Evolutionary conservation across 2,329 filamentous ascomycete genomes (phyloP), one percentile per base, ranked within the genome.

Genomic region (Diatrype stigma): DNA sequence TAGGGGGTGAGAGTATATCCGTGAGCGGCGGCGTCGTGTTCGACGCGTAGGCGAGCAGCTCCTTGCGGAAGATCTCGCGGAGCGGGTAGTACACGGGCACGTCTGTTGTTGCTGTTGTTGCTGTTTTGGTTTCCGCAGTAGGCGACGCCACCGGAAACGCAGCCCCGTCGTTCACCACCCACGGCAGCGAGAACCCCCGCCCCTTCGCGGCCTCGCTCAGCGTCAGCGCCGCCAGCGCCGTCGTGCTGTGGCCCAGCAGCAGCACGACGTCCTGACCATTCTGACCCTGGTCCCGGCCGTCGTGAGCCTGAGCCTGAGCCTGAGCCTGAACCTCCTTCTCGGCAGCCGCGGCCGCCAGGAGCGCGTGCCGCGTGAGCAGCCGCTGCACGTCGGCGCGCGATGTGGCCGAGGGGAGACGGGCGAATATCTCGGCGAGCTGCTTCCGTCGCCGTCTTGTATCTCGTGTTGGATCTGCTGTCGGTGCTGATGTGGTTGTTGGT

Each of bases 171-270:
- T 85, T 83, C 16, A 92, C 81, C 59, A 89, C 82, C 84, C 87
- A 93, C 1, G 92, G 89, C 19, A 97, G 72, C 4, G 87, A 83
- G 59, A 87, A 91, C 1, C 93, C 94, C 46, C 93, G 81, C 1
- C 94, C 94, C 70, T 96, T 96, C 22, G 93, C 91, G 2, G 93
- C 91, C 70, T 94, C 90, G 6, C 90, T 79, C 14, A 99, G 81
- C 0, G 90, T 89, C 62, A 90, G 85, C 59, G 93, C 90, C 3
- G 94, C 93, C 28, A 99, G 82, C 16, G 85, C 82, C 5, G 91
- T 96, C 19, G 94, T 96, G 58, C 84, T 95, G 70, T 93, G 86
- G 21, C 89, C 92, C 69, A 94, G 86, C 1, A 97, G 71, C 40
- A 97, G 78, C 12, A 84, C 84, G 56, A 86, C 81, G 66, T 85